phyloP scores from a whole-genome alignment of 1,284 basidiomycete genomes.

The Malassezia arunalokei region DNA sequence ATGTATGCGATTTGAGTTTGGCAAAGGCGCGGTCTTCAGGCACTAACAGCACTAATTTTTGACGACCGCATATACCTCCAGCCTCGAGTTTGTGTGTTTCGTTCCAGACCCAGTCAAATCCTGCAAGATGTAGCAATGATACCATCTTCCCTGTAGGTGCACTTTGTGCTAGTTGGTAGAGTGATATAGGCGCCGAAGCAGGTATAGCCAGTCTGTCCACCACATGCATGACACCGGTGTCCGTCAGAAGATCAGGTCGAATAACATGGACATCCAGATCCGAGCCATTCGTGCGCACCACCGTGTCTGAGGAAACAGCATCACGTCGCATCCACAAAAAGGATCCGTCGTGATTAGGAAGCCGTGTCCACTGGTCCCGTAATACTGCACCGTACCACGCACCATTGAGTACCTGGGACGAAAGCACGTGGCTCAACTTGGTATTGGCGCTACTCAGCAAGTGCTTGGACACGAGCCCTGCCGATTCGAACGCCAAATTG shows the following conservation, averaged over 20 bases:
- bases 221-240: constrained; percentile 82
- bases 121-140: background rate
- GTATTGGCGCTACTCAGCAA: constrained; percentile 58
- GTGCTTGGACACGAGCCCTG: constrained; percentile 80
- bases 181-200: constrained; percentile 61
- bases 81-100: constrained; percentile 1
- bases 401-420: constrained; percentile 68
- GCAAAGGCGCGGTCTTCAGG: constrained; percentile 88
- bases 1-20: constrained; percentile 65
- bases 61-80: background rate
- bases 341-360: constrained; percentile 28
- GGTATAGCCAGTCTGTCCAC: constrained; percentile 74
- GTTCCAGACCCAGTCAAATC: constrained; percentile 12
- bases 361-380: constrained; percentile 35
- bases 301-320: background rate
- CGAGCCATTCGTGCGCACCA: background rate
- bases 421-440: constrained; percentile 68
- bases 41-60: constrained; percentile 54
- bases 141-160: background rate
- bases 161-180: constrained; percentile 1
- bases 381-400: constrained; percentile 64
- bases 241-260: constrained; percentile 58
- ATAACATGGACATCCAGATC: constrained; percentile 22
- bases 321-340: constrained; percentile 14
- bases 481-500: constrained; percentile 71